Evolutionary conservation across 768 basidiomycete species (phyloP), one percentile per base, ranked within the genome.

Genomic region (Xanthoconium stramineum): DNA sequence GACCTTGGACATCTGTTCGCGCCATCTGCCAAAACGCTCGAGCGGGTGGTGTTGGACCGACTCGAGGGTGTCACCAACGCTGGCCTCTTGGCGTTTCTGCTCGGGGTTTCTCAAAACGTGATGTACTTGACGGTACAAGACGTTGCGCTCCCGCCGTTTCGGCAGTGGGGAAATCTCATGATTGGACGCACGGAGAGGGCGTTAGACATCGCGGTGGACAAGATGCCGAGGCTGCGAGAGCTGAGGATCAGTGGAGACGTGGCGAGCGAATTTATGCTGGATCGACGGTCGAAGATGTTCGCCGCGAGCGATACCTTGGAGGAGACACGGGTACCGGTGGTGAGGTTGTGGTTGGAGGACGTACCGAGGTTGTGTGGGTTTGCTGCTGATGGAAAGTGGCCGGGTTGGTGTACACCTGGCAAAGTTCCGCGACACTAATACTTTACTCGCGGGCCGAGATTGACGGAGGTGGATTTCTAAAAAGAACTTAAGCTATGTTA

Each of bases 221-320:
- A 55, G 53, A 65, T 66, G 63, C 45, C 45, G 2, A 50, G 55
- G 28, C 32, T 67, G 20, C 33, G 47, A 8, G 60, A 65, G 35
- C 47, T 67, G 2, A 39, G 56, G 43, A 61, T 66, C 29, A 14
- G 65, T 7, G 65, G 65, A 6, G 65, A 66, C 39, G 60, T 65
- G 10, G 65, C 65, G 42, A 67, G 60, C 33, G 65, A 66, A 44
- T 57, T 65, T 11, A 67, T 66, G 65, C 37, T 67, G 6, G 62
- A 60, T 47, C 53, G 65, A 12, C 48, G 63, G 50, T 57, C 62
- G 11, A 67, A 50, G 52, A 54, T 50, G 52, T 66, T 67, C 24
- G 24, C 59, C 15, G 62, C 49, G 7, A 19, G 19, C 3, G 30
- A 38, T 1, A 9, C n/a, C 3, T 36, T 28, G 14, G 53, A 47